phyloP scores from a whole-genome alignment of 768 basidiomycete species.

The Pleurotus tuber-regium region DNA sequence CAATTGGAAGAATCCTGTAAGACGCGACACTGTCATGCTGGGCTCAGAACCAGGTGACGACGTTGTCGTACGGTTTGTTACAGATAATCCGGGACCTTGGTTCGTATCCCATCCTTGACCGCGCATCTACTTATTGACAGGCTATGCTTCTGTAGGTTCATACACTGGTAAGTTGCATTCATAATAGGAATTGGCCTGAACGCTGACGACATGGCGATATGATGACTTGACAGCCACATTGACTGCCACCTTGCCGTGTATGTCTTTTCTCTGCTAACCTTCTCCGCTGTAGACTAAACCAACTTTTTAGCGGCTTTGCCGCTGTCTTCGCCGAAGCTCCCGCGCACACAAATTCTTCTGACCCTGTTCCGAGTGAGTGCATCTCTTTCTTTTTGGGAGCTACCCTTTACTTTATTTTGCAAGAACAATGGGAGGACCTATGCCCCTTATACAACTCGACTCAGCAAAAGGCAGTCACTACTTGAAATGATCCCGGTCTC shows the following conservation, averaged over 20 bases:
- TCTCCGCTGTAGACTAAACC: background rate
- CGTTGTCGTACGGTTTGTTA: conserved; percentile 54
- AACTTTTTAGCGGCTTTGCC: conserved; percentile 31
- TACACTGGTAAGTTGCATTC: conserved; percentile 31
- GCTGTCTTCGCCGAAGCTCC: conserved; percentile 32
- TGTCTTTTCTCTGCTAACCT: background rate
- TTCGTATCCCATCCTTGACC: conserved; percentile 26
- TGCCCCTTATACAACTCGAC: conserved; percentile 11
- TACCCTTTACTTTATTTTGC: background rate
- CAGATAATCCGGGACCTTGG: conserved; percentile 51
- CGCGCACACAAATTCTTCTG: background rate
- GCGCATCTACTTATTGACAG: background rate
- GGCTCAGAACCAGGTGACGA: conserved; percentile 22
- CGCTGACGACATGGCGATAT: background rate
- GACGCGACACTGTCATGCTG: conserved; percentile 29
- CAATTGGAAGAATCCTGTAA: conserved; percentile 37
- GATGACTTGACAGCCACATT: conserved; percentile 37
- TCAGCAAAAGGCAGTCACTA: too few species aligned
- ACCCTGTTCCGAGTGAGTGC: conserved; percentile 5
- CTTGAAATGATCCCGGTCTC: too few species aligned
- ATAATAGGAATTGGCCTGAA: conserved; percentile 8
- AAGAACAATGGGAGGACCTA: conserved; percentile 11
- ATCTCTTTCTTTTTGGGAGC: background rate
- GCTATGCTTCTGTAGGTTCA: conserved; percentile 16
- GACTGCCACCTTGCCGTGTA: conserved; percentile 36